A percentile compares a stretch with the other conserved stretches of the same genome.
phyloP scores from a whole-genome alignment of 139 green algal genomes.

The Parachlorella kessleri region DNA sequence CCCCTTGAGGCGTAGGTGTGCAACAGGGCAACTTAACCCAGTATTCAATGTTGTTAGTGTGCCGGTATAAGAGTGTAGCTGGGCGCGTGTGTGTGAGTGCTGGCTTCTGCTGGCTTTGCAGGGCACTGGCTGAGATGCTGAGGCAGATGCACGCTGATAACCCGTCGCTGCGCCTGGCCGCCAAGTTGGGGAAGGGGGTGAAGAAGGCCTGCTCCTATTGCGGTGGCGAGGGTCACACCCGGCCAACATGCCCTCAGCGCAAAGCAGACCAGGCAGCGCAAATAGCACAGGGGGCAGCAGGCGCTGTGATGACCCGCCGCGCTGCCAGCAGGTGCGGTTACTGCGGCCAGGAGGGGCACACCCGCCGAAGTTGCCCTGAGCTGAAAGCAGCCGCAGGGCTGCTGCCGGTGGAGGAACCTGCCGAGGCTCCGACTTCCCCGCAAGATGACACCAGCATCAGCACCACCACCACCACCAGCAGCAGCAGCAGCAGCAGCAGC shows the following conservation, averaged over 20 bases:
- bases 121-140: not conserved
- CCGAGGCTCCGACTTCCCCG: not conserved
- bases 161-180: slow-evolving; percentile 22
- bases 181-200: not conserved
- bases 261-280: not conserved
- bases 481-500: not conserved
- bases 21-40: too few relatives aligned
- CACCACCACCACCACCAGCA: not conserved
- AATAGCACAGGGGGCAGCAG: not conserved
- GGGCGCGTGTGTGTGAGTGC: not conserved
- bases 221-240: slow-evolving; percentile 24
- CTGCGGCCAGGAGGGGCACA: slow-evolving; percentile 38
- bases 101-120: not conserved
- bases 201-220: slow-evolving; percentile 45
- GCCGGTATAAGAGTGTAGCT: not conserved
- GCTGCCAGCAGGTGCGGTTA: slow-evolving; percentile 6
- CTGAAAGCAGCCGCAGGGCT: slow-evolving; percentile 3
- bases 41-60: too few relatives aligned
- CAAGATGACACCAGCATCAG: not conserved
- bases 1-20: too few relatives aligned
- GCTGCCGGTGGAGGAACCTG: not conserved
- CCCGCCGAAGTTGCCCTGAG: slow-evolving; percentile 34
- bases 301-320: not conserved
- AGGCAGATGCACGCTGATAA: slow-evolving; percentile 22
- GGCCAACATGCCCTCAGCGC: slow-evolving; percentile 1